phyloP scores from a whole-genome alignment of 2,329 filamentous ascomycete genomes.

The Ascochyta pisi region DNA sequence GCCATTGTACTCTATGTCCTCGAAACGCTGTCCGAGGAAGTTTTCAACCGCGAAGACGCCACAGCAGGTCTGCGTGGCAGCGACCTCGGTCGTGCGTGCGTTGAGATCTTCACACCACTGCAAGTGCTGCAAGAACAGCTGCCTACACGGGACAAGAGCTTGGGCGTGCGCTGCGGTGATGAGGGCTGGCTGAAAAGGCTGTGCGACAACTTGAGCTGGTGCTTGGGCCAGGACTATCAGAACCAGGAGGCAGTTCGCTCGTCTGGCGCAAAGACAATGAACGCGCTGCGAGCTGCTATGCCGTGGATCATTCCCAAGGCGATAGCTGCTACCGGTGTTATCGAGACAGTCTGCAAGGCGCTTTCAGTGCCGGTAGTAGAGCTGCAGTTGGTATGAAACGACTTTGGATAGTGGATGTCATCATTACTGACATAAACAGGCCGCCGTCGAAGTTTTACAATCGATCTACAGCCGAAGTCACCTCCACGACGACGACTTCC shows the following conservation, averaged over 20 bases:
- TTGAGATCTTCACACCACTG: constrained; percentile 90
- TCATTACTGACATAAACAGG: constrained; percentile 37
- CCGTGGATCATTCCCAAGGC: constrained; percentile 88
- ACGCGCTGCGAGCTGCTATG: constrained; percentile 79
- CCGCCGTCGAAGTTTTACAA: constrained; percentile 81
- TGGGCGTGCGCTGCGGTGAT: constrained; percentile 75
- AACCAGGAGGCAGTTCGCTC: constrained; percentile 71
- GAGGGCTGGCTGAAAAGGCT: constrained; percentile 89
- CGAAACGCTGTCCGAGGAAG: constrained; percentile 91
- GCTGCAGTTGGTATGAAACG: constrained; percentile 42
- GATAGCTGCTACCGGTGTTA: constrained; percentile 63
- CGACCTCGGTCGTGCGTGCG: constrained; percentile 84
- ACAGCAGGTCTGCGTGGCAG: constrained; percentile 83
- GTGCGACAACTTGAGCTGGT: constrained; percentile 75
- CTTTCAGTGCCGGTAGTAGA: constrained; percentile 47
- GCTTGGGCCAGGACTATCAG: constrained; percentile 69
- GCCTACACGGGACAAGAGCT: constrained; percentile 72
- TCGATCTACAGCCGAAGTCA: constrained; percentile 77
- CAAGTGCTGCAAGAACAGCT: constrained; percentile 77
- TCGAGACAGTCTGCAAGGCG: constrained; percentile 49
- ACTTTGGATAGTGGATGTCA: background rate
- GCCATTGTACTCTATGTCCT: constrained; percentile 87
- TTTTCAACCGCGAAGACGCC: constrained; percentile 89
- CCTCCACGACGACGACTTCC: constrained; percentile 79
- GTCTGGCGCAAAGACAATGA: constrained; percentile 78